These are phyloP conservation scores for Fraxinus quadrangulata DNA, from an alignment of 257 asterid species.

Conservation along the genomic window DNA sequence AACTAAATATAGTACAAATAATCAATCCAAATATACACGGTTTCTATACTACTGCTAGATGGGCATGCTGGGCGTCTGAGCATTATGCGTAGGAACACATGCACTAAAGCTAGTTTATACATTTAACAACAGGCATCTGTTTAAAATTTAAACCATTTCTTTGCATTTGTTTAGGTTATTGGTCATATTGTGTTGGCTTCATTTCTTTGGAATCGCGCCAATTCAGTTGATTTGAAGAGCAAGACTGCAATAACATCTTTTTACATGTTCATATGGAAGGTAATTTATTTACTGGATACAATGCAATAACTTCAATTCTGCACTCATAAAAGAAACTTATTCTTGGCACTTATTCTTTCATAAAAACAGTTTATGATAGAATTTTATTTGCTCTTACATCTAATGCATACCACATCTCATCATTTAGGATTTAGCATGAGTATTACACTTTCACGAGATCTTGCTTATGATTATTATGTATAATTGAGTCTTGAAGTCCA, in stretches of 20 bases:
- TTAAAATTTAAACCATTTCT: background rate
- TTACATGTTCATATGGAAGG: conserved; percentile 99
- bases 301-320: conserved; percentile 1
- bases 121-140: background rate
- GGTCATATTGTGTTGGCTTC: conserved; percentile 73
- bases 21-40: too few relatives aligned
- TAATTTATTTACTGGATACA: conserved; percentile 23
- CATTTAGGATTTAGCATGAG: background rate
- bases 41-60: background rate
- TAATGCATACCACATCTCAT: too few relatives aligned
- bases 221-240: conserved; percentile 61
- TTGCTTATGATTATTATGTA: background rate
- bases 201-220: conserved; percentile 75
- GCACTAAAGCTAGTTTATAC: background rate
- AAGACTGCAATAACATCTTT: conserved; percentile 74
- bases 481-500: too few relatives aligned
- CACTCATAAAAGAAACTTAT: background rate
- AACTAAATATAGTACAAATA: too few relatives aligned
- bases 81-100: background rate
- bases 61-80: background rate
- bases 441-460: background rate
- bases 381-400: too few relatives aligned
- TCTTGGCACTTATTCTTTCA: background rate
- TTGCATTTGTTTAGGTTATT: conserved; percentile 44
- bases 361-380: too few relatives aligned